Evolutionary conservation across 257 asterid genomes (phyloP), one percentile per base, ranked within the genome.

Genomic region (Nyctanthes arbortristis): DNA sequence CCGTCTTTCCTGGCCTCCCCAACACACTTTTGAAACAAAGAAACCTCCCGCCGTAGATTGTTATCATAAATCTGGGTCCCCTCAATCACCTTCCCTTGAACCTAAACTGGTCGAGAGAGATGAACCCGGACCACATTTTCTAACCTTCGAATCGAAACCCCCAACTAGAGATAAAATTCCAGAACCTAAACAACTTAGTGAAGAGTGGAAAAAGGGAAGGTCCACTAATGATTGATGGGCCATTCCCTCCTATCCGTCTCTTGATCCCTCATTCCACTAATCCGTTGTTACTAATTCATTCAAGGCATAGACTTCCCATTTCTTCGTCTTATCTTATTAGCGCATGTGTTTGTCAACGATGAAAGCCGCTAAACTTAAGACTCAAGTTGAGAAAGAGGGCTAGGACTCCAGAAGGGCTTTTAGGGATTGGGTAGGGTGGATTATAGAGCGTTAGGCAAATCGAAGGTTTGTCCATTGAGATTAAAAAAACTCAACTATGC

Each of bases 31-130:
- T 33, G 37, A 33, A 3, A 33, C 37, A 33, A 33, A 33, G 37
- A 33, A 33, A 33, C 37, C 37, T 33, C 37, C 37, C 37, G 37
- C 37, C 37, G 7, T 33, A 33, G 7, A 33, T 3, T 3, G 7
- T 3, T 3, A 7, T 3, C 3, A 33, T 33, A 54, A 22, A 28
- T 54, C 56, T 37, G 20, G 69, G 31, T 43, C 69, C 59, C 59
- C 69, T 65, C 36, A 57, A 65, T 65, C 37, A 30, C 69, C 59
- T 36, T 39, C 59, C 37, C 39, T 40, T 65, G 69, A 65, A 65
- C 59, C 36, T 65, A 57, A 65, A 65, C 37, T 65, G 58, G 27
- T 39, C 12, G 28, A 65, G 59, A 65, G 37, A 40, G 37, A 65
- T 24, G 69, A 65, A 37, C 69, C 25, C 27, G 7, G 25, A 40